Percentiles rank a stretch among this genome's conserved stretches.
Conservation (phyloP, 2,329 filamentous ascomycete genomes). For the Didymella exigua region DNA sequence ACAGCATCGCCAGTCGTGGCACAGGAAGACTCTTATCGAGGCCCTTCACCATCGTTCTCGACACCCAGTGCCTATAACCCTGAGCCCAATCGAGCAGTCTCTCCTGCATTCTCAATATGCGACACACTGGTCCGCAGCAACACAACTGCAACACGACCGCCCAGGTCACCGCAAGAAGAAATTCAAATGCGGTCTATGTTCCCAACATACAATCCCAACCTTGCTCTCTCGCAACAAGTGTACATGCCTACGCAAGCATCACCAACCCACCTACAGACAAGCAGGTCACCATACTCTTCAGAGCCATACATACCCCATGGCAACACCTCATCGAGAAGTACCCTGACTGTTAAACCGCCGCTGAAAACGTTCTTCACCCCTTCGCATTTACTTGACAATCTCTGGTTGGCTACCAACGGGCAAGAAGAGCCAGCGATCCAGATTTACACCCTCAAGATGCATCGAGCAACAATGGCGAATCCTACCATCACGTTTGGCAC, state of each 20-base stretch:
- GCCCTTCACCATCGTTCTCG: constrained; percentile 20
- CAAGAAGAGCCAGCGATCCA: constrained; percentile 57
- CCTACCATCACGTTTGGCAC: constrained; percentile 66
- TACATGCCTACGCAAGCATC: constrained; percentile 72
- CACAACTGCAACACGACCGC: constrained; percentile 40
- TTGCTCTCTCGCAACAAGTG: constrained; percentile 69
- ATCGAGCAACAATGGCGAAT: constrained; percentile 52
- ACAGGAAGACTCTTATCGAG: constrained; percentile 27
- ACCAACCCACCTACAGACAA: constrained; percentile 70
- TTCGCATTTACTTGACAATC: constrained; percentile 65
- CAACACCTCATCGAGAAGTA: constrained; percentile 39
- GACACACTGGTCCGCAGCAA: constrained; percentile 47
- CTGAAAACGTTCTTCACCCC: constrained; percentile 51
- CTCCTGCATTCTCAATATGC: constrained; percentile 45
- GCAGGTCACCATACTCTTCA: constrained; percentile 65
- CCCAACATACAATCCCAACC: constrained; percentile 71
- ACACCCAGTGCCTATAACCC: constrained; percentile 29
- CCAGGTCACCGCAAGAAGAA: constrained; percentile 40
- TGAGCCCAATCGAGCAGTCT: constrained; percentile 39
- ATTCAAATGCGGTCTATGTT: constrained; percentile 72
- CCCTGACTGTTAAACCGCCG: constrained; percentile 23
- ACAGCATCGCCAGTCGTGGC: constrained; percentile 27
- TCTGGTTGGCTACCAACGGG: constrained; percentile 74
- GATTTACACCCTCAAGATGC: constrained; percentile 49
- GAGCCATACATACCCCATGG: constrained; percentile 53